Base-by-base conservation (phyloP, 2,329 filamentous ascomycete species). In the Emmonsiellopsis sp. region DNA sequence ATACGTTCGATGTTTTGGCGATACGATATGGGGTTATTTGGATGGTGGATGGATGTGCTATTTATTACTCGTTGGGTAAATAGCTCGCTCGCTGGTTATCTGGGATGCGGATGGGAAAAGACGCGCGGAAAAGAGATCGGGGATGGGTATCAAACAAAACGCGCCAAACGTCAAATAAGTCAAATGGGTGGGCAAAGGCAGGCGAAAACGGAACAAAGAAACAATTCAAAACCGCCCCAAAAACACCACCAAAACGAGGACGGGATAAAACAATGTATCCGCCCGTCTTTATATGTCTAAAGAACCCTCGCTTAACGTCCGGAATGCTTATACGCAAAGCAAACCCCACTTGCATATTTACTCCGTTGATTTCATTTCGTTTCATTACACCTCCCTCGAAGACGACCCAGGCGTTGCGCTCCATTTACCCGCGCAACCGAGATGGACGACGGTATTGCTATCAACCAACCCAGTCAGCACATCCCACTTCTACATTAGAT, bases 401-500 rank as follows among this genome's bases (percentile, higher is more conserved):
- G 21, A 49, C 9, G 17, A 13, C 14, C 2, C 36, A 11, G 53
- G 43, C 51, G 59, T 57, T n/a, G 61, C 59, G 33, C 63, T 60
- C 57, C 67, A 65, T 57, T 71, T 69, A 59, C 68, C 82, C 61
- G 87, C 75, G 71, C 88, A 93, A 31, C 87, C 87, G 65, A 92
- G 87, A 74, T 93, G 88, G 56, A 93, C 85, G 13, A 90, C 87
- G 10, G 69, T 72, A 58, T 76, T 75, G 59, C 74, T 76, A 54
- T 13, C 27, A 47, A 14, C 27, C 7, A 47, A 39, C 32, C 7
- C 21, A 31, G 27, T 9, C 37, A 56, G 55, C 33, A 27, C 42
- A 27, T 11, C n/a, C n/a, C n/a, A n/a, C n/a, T n/a, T n/a, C n/a
- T n/a, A n/a, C n/a, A n/a, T n/a, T n/a, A n/a, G n/a, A n/a, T n/a